These are phyloP conservation scores for Elsinoe arachidis DNA, from an alignment of 2,329 filamentous ascomycete genomes.

Conservation along the genomic window DNA sequence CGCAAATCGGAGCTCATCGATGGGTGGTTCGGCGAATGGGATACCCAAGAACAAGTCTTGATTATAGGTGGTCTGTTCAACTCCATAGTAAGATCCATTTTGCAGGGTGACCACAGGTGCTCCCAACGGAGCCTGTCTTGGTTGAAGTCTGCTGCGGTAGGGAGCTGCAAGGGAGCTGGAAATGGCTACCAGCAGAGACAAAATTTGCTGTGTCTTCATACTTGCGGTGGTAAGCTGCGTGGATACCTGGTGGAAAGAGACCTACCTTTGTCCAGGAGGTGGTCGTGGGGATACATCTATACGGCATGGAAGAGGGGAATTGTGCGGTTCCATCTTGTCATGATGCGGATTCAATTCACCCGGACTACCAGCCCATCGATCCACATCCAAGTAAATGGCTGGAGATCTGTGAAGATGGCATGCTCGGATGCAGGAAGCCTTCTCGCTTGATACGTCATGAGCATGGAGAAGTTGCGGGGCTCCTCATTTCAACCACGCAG, in stretches of 20 bases:
- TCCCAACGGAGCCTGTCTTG: constrained; percentile 3
- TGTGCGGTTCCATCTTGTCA: neutral
- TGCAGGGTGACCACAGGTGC: constrained; percentile 30
- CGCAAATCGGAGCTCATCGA: constrained; percentile 19
- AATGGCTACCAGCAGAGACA: neutral
- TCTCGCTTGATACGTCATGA: neutral
- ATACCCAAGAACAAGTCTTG: constrained; percentile 36
- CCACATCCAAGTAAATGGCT: neutral
- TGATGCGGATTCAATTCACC: neutral
- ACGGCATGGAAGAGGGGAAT: neutral
- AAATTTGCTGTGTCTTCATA: neutral
- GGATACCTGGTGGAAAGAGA: neutral
- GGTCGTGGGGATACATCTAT: neutral
- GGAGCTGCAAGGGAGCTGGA: neutral
- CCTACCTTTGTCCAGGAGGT: neutral
- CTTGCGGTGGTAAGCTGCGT: neutral
- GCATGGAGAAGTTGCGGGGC: constrained; percentile 1
- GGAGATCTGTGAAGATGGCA: neutral
- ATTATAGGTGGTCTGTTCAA: constrained; percentile 30
- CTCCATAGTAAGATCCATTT: constrained; percentile 37
- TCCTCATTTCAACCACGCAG: neutral
- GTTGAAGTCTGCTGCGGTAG: neutral
- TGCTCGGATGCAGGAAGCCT: neutral
- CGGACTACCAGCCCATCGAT: neutral
- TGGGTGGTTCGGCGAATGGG: constrained; percentile 22